Conservation (phyloP, 805 yeast species). For the Scheffersomyces spartinae region DNA sequence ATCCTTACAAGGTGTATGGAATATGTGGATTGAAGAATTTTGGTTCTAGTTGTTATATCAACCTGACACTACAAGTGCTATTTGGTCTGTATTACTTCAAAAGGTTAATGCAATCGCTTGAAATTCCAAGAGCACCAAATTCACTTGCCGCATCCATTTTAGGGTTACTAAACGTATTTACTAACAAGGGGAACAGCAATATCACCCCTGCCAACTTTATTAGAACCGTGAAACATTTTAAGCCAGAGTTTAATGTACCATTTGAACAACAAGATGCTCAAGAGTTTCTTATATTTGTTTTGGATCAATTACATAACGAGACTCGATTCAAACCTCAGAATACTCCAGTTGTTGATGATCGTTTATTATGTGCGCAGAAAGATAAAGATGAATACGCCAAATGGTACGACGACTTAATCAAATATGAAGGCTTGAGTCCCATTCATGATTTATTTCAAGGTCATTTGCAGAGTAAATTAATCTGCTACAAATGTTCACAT, state of each 20-base stretch:
- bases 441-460: slow-evolving; percentile 61
- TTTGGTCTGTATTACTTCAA: slow-evolving; percentile 44
- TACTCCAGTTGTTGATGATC: slow-evolving; percentile 19
- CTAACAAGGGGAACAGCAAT: slow-evolving; percentile 44
- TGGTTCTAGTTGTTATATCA: slow-evolving; percentile 70
- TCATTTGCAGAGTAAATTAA: slow-evolving; percentile 52
- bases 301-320: slow-evolving; percentile 64
- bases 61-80: slow-evolving; percentile 60
- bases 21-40: slow-evolving; percentile 55
- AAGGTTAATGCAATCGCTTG: slow-evolving; percentile 13
- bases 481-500: slow-evolving; percentile 55
- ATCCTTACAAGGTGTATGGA: slow-evolving; percentile 26
- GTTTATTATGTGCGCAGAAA: slow-evolving; percentile 8
- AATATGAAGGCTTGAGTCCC: slow-evolving; percentile 55
- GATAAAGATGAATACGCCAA: slow-evolving; percentile 42
- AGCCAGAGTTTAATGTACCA: slow-evolving; percentile 62
- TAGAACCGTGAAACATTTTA: slow-evolving; percentile 35
- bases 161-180: slow-evolving; percentile 46
- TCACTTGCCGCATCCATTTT: slow-evolving; percentile 40
- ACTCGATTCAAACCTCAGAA: slow-evolving; percentile 22
- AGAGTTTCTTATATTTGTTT: slow-evolving; percentile 54
- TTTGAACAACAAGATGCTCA: slow-evolving; percentile 76
- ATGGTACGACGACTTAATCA: slow-evolving; percentile 46
- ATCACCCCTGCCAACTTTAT: slow-evolving; percentile 59
- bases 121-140: slow-evolving; percentile 10